Conservation (phyloP, 1,284 basidiomycete genomes). For the Cryptococcus sp. region DNA sequence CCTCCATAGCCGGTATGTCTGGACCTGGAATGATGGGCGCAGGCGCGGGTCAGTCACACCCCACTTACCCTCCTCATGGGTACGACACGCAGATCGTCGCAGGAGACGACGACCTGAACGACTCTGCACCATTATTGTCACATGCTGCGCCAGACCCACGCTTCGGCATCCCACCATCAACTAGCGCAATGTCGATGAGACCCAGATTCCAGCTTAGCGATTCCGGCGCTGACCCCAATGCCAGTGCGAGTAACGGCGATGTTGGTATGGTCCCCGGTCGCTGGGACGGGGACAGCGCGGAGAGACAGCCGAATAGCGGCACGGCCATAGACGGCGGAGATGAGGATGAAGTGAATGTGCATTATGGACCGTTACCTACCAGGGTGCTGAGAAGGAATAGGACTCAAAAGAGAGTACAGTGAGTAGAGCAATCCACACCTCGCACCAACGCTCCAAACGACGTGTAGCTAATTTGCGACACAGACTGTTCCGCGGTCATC, state of each 20-base stretch:
- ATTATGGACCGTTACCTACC: slow-evolving; percentile 82
- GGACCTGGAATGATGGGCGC: slow-evolving; percentile 5
- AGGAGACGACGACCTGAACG: slow-evolving; percentile 39
- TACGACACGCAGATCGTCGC: slow-evolving; percentile 13
- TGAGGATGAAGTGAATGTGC: slow-evolving; percentile 51
- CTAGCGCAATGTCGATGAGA: slow-evolving; percentile 20
- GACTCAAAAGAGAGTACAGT: slow-evolving; percentile 85
- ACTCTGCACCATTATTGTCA: slow-evolving; percentile 40
- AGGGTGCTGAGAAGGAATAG: slow-evolving; percentile 82
- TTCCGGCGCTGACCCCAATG: slow-evolving; percentile 11
- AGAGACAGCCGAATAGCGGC: slow-evolving; percentile 19
- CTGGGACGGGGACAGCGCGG: slow-evolving; percentile 17
- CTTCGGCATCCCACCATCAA: slow-evolving; percentile 28
- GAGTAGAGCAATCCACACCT: slow-evolving; percentile 40
- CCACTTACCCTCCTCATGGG: slow-evolving; percentile 19
- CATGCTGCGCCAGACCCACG: slow-evolving; percentile 36
- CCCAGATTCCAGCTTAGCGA: slow-evolving; percentile 36
- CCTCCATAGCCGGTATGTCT: slow-evolving; percentile 9
- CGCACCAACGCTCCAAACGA: too few species aligned
- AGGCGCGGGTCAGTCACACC: background rate
- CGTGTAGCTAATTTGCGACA: background rate
- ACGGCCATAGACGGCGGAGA: slow-evolving; percentile 16
- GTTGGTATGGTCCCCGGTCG: slow-evolving; percentile 27
- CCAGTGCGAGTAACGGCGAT: slow-evolving; percentile 14
- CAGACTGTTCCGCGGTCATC: slow-evolving; percentile 85